Conservation (phyloP, 2,329 filamentous ascomycete genomes). For the Sordariomycetes sp. region DNA sequence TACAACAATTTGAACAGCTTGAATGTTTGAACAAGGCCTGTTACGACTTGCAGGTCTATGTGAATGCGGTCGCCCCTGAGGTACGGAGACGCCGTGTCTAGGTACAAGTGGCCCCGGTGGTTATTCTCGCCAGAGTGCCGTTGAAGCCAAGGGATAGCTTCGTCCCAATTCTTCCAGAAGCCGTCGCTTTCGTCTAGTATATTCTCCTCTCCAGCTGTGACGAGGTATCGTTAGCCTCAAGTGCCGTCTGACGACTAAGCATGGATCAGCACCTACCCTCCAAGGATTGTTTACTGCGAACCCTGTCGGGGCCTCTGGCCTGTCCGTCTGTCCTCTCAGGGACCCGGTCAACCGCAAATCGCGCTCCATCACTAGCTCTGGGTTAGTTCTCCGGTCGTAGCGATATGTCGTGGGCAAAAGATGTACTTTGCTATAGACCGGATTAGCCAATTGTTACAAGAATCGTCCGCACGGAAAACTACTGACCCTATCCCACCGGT, state of each 20-base stretch:
- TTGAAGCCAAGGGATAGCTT: not conserved
- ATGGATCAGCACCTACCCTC: conserved; percentile 34
- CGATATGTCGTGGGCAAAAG: conserved; percentile 6
- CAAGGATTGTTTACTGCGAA: conserved; percentile 52
- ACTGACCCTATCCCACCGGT: conserved; percentile 50
- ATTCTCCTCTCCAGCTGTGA: conserved; percentile 39
- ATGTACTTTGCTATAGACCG: conserved; percentile 37
- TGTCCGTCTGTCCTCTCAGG: conserved; percentile 44
- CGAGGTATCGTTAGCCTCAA: not conserved
- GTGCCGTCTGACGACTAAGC: not conserved
- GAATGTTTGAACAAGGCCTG: not conserved
- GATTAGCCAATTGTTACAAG: conserved; percentile 13
- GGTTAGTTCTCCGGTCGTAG: not conserved
- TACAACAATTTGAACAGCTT: conserved; percentile 4
- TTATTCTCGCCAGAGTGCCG: not conserved
- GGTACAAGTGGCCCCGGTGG: not conserved
- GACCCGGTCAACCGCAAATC: conserved; percentile 47
- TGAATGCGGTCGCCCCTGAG: not conserved
- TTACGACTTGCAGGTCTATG: not conserved
- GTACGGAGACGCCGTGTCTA: not conserved
- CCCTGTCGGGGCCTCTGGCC: conserved; percentile 38
- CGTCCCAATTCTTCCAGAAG: not conserved
- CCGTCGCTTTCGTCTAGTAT: conserved; percentile 17
- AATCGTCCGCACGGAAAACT: not conserved
- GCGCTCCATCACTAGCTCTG: conserved; percentile 47